These are phyloP conservation scores for Sarcodon aspratus DNA, from an alignment of 768 basidiomycete genomes.

Conservation along the genomic window DNA sequence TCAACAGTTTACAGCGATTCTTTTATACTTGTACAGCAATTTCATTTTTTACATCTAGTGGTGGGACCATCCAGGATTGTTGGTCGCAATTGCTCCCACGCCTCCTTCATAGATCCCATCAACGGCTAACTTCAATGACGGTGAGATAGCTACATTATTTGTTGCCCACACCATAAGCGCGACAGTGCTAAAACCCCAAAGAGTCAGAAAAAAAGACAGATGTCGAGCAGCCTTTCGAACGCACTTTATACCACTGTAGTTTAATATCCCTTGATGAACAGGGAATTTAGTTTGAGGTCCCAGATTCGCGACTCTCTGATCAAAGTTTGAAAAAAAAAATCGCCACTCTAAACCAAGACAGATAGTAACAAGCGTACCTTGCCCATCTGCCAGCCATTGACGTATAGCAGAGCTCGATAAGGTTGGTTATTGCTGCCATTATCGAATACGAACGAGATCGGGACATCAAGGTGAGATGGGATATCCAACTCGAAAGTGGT, in stretches of 20 bases:
- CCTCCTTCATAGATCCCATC: constrained; percentile 57
- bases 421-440: constrained; percentile 37
- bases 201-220: neutral
- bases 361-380: constrained; percentile 34
- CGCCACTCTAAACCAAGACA: neutral
- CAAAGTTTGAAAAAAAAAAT: neutral
- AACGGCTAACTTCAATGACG: constrained; percentile 39
- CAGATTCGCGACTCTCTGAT: constrained; percentile 18
- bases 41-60: too few species aligned
- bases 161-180: constrained; percentile 63
- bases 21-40: too few species aligned
- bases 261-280: constrained; percentile 70
- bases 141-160: constrained; percentile 34
- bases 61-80: constrained; percentile 58
- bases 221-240: constrained; percentile 9
- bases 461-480: constrained; percentile 48
- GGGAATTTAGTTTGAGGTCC: constrained; percentile 72
- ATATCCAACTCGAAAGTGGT: constrained; percentile 59
- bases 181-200: constrained; percentile 18
- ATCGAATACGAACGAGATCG: constrained; percentile 64
- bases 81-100: constrained; percentile 38
- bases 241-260: constrained; percentile 65
- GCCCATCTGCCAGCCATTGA: constrained; percentile 89
- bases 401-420: constrained; percentile 64
- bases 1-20: too few species aligned